Conservation (phyloP, 2,329 filamentous ascomycete species). For the Ophiostoma ulmi region DNA sequence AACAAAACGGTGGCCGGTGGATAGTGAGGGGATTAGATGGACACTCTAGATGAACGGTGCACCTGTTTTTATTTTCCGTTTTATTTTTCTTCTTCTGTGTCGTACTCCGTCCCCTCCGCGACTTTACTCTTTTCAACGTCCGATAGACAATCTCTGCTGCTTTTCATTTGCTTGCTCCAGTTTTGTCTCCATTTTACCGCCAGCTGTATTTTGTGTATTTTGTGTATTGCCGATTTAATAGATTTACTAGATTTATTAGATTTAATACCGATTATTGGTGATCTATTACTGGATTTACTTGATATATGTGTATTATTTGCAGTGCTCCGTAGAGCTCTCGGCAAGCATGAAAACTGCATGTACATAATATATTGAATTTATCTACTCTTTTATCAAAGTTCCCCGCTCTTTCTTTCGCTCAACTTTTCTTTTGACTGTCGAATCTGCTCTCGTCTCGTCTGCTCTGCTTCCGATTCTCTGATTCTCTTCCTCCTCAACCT, state of each 20-base stretch:
- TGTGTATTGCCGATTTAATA: background rate
- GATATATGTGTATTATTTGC: too few species aligned
- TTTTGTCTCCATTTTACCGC: constrained; percentile 13
- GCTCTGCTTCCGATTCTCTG: background rate
- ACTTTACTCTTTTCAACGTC: background rate
- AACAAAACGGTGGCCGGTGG: background rate
- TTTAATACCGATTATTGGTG: too few species aligned
- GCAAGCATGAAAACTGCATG: too few species aligned
- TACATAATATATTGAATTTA: background rate
- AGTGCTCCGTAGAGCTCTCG: too few species aligned
- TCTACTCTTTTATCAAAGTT: background rate
- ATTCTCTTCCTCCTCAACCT: background rate
- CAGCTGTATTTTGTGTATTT: background rate
- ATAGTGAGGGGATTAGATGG: background rate
- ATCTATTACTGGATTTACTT: too few species aligned
- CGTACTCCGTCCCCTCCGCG: background rate
- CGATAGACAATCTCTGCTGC: background rate
- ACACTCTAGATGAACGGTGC: background rate
- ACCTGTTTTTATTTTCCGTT: background rate
- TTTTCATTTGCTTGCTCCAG: constrained; percentile 7
- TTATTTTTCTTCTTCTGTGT: background rate
- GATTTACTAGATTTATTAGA: too few species aligned
- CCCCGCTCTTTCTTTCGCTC: background rate
- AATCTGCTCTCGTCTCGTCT: background rate
- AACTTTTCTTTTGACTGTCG: background rate